Evolutionary conservation across 2,329 filamentous ascomycete genomes (phyloP).

Genomic region (Hortaea werneckii): DNA sequence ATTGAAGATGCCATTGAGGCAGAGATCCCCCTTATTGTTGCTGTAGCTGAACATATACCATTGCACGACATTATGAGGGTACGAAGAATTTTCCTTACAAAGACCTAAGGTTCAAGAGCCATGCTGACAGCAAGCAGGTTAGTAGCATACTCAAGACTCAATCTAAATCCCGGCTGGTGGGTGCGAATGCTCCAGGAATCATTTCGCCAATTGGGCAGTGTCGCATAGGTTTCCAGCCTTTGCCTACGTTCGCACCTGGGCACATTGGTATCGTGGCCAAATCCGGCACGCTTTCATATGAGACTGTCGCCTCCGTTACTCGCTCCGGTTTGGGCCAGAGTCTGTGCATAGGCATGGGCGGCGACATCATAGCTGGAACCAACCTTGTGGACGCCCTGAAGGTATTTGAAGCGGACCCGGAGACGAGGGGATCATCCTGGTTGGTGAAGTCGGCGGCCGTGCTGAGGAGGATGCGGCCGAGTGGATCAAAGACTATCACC

Average conservation of each 20-base stretch:
- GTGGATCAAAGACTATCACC: slow-evolving; percentile 59
- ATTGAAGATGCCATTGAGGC: slow-evolving; percentile 74
- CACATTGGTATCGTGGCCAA: slow-evolving; percentile 69
- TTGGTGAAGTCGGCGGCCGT: slow-evolving; percentile 63
- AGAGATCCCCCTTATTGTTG: slow-evolving; percentile 66
- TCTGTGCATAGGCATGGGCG: slow-evolving; percentile 67
- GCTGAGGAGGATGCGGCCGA: slow-evolving; percentile 63
- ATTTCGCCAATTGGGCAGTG: slow-evolving; percentile 64
- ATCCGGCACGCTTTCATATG: slow-evolving; percentile 70
- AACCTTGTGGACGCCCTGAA: slow-evolving; percentile 61
- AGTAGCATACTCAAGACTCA: slow-evolving; percentile 57
- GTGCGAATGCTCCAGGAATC: slow-evolving; percentile 73
- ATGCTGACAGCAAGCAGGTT: too few species aligned
- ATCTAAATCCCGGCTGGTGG: slow-evolving; percentile 60
- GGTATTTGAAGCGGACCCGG: slow-evolving; percentile 54
- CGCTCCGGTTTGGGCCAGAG: slow-evolving; percentile 67
- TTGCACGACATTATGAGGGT: slow-evolving; percentile 67
- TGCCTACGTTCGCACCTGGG: slow-evolving; percentile 60
- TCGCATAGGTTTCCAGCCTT: slow-evolving; percentile 65
- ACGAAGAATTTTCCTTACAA: slow-evolving; percentile 3
- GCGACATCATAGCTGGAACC: slow-evolving; percentile 64
- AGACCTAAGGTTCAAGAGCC: not conserved
- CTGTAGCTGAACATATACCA: slow-evolving; percentile 71
- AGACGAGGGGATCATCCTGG: slow-evolving; percentile 63
- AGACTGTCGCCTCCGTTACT: slow-evolving; percentile 65